Percentiles rank a stretch among this genome's conserved stretches.
Evolutionary conservation across 139 green algal genomes (phyloP).

Genomic region (Coelastrella sp.): DNA sequence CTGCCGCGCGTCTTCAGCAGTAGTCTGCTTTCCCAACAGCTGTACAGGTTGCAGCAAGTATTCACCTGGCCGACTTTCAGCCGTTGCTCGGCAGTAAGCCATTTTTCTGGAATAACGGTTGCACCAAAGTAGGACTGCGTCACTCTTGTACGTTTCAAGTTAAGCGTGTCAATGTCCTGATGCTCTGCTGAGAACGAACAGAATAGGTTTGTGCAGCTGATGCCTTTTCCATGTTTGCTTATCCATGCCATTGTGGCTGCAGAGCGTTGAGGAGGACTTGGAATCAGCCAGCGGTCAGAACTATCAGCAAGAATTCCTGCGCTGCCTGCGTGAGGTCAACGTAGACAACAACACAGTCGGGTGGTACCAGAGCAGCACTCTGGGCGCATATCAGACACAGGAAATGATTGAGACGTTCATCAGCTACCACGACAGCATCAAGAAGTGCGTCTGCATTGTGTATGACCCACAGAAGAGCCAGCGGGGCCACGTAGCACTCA

Average conservation of each 20-base stretch:
- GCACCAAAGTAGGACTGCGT: too few species aligned
- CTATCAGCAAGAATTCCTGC: conserved; percentile 99
- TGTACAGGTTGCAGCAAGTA: too few species aligned
- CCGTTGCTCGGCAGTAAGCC: too few species aligned
- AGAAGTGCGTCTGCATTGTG: conserved; percentile 95
- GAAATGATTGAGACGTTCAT: conserved; percentile 99
- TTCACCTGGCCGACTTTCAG: too few species aligned
- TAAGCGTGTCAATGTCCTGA: too few species aligned
- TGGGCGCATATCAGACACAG: conserved; percentile 90
- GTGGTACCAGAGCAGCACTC: conserved; percentile 93
- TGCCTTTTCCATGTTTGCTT: too few species aligned
- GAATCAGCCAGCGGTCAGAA: conserved; percentile 75
- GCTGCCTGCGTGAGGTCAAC: conserved; percentile 97
- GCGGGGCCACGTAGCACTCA: conserved; percentile 72
- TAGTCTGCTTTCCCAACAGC: not conserved
- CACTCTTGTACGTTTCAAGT: too few species aligned
- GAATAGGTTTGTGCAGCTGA: too few species aligned
- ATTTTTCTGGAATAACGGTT: too few species aligned
- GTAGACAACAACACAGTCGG: conserved; percentile 99
- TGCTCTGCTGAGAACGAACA: too few species aligned
- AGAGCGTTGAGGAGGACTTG: conserved; percentile 59
- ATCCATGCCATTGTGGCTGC: not conserved
- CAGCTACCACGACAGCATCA: conserved; percentile 98
- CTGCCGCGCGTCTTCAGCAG: not conserved
- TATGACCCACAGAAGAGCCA: conserved; percentile 87